A percentile compares a stretch with the other conserved stretches of the same genome.
Conservation (phyloP, 805 yeast species). For the Lipomyces mesembrius region DNA sequence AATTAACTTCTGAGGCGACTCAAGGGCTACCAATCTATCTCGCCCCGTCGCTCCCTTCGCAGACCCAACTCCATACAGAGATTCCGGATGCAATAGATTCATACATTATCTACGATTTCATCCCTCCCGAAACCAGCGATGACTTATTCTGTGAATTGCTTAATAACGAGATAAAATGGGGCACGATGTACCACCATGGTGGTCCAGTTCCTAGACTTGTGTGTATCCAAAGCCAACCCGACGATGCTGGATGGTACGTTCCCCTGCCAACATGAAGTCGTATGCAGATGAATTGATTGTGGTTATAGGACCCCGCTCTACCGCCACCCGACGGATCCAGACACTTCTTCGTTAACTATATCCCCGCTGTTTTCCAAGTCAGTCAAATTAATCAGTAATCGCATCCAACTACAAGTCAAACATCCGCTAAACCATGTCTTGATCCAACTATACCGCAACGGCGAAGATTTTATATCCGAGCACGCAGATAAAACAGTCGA, state of each 20-base stretch:
- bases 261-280: background rate
- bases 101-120: slow-evolving; percentile 15
- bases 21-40: background rate
- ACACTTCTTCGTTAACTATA: background rate
- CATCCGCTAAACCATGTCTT: slow-evolving; percentile 34
- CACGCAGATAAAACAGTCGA: slow-evolving; percentile 39
- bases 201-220: slow-evolving; percentile 37
- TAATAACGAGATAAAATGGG: slow-evolving; percentile 27
- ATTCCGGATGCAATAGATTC: slow-evolving; percentile 11
- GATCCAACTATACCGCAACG: slow-evolving; percentile 35
- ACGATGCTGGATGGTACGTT: slow-evolving; percentile 15
- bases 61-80: background rate
- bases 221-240: slow-evolving; percentile 30
- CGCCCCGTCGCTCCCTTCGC: background rate
- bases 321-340: slow-evolving; percentile 15
- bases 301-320: background rate
- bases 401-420: slow-evolving; percentile 16
- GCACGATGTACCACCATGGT: slow-evolving; percentile 29
- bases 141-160: slow-evolving; percentile 13
- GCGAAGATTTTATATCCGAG: slow-evolving; percentile 36
- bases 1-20: background rate
- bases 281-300: background rate
- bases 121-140: slow-evolving; percentile 21
- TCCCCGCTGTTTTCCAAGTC: slow-evolving; percentile 3
- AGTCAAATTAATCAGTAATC: slow-evolving; percentile 1